phyloP scores from a whole-genome alignment of 2,329 filamentous ascomycete species.

The Trichoderma sp. region DNA sequence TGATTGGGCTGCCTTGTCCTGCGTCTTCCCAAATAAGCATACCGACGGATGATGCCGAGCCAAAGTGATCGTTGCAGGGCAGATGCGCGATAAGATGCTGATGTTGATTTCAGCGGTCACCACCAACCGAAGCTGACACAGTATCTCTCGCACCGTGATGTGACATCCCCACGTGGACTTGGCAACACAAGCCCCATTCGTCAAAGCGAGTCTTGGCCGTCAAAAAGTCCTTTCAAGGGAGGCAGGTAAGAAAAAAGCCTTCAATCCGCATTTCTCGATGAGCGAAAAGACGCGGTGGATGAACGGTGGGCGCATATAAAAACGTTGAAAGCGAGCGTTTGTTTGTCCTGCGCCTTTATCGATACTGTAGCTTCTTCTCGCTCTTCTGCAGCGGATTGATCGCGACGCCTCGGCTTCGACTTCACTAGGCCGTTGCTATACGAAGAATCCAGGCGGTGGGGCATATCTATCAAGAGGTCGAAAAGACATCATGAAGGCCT shows the following conservation, averaged over 20 bases:
- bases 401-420: not conserved
- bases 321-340: not conserved
- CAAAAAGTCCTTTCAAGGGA: not conserved
- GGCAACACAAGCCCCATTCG: conserved; percentile 7
- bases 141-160: not conserved
- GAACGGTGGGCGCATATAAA: not conserved
- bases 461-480: not conserved
- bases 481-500: not conserved
- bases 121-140: not conserved
- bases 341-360: not conserved
- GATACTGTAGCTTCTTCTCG: not conserved
- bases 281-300: too few relatives aligned
- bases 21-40: not conserved
- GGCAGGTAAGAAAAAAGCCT: not conserved
- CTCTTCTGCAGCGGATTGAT: not conserved
- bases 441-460: not conserved
- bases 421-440: not conserved
- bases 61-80: not conserved
- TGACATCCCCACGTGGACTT: conserved; percentile 15
- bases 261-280: not conserved
- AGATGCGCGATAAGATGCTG: not conserved
- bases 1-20: not conserved
- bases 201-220: not conserved
- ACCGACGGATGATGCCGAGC: not conserved
- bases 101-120: not conserved